Base-by-base conservation (phyloP, 441 rosid genomes). In the Adansonia grandidieri region DNA sequence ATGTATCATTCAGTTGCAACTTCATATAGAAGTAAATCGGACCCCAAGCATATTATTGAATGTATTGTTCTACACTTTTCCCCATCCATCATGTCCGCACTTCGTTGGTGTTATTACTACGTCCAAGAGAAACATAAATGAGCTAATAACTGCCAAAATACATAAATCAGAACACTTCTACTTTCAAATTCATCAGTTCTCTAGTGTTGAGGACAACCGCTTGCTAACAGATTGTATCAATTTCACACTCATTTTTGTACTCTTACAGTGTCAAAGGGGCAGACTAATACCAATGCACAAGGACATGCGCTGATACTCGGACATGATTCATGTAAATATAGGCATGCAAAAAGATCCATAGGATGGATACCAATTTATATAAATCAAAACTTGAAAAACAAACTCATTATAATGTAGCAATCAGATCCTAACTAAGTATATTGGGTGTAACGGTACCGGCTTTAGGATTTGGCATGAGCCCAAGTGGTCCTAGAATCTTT, bases 401-500 rank as follows among this genome's bases (percentile, higher is more conserved):
- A 60, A 4, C 37, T 15, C 6, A 28, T 22, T 6, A 7, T 8
- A 24, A 63, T 3, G 42, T 51, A 14, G 17, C 19, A 63, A 80
- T 75, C 15, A 24, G 32, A 71, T 48, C 56, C 68, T 84, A 96
- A 97, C 98, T 90, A 97, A 75, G 95, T 84, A 94, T 86, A 82
- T 94, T 91, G 20, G 95, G 80, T 44, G 97, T 82, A 81, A 96
- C 98, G 15, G 99, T 96, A 54, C 97, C 98, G 62, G 98, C 98
- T 87, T 96, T 94, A 42, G 99, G 99, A 81, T 92, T 96, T 42
- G 99, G 99, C 99, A 96, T 94, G 82, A 96, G 94, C 75, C 99
- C 99, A 17, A 97, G 87, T 44, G 99, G 99, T 82, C 99, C 99
- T 58, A 96, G 88, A 86, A 94, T 91, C 91, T 89, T 96, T 79